Percentiles rank a stretch among this genome's conserved stretches.
Evolutionary conservation across 371 early-diverging fungal species (phyloP).

Genomic region (Nosema muscidifuracis): DNA sequence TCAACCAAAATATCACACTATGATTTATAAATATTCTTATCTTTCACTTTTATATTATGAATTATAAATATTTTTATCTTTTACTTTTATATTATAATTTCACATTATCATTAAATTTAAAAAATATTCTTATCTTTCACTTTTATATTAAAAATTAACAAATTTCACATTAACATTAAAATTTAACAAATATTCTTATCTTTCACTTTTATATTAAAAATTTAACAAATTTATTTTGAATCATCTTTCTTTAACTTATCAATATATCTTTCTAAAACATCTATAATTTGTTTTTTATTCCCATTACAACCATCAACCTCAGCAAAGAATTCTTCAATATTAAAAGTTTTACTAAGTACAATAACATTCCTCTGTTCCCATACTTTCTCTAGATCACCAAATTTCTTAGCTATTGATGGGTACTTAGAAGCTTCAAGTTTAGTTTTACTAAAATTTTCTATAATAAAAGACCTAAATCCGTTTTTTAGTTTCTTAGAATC

Average conservation of each 20-base stretch:
- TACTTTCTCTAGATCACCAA: conserved; percentile 40
- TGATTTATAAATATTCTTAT: no score
- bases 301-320: conserved; percentile 30
- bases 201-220: no score
- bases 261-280: conserved; percentile 10
- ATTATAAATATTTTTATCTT: no score
- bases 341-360: conserved; percentile 12
- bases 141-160: no score
- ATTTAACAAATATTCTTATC: no score
- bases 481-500: conserved; percentile 7
- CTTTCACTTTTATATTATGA: no score
- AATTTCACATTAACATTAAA: no score
- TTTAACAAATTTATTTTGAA: background rate
- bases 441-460: conserved; percentile 22
- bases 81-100: no score
- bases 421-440: conserved; percentile 13
- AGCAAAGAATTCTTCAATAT: conserved; percentile 25
- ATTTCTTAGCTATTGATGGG: conserved; percentile 34
- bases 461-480: conserved; percentile 22
- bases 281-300: conserved; percentile 7
- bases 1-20: no score
- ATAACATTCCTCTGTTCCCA: conserved; percentile 48
- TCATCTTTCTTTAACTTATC: background rate
- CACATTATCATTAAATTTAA: no score
- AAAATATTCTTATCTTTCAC: no score